phyloP scores from a whole-genome alignment of 208 protist genomes.

The Leishmania lainsoni region DNA sequence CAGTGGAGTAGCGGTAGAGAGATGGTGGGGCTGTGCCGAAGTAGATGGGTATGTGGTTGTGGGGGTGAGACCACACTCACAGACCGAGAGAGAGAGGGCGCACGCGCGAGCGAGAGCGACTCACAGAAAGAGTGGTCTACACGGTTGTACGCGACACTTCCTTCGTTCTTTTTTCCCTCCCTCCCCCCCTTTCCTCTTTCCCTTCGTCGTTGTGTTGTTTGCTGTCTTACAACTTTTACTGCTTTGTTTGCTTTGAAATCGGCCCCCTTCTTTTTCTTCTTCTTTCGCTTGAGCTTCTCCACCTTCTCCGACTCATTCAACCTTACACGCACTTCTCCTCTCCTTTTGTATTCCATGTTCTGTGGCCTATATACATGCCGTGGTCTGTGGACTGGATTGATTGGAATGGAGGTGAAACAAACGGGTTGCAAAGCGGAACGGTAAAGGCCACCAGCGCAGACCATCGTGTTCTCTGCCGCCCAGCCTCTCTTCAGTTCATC shows the following conservation, averaged over 20 bases:
- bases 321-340: not conserved
- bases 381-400: not conserved
- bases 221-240: not conserved
- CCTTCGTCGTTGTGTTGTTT: not conserved
- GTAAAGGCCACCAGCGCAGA: not conserved
- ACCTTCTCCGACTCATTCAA: not conserved
- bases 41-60: not conserved
- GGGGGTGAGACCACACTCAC: not conserved
- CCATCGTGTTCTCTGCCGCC: not conserved
- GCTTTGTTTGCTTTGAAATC: not conserved
- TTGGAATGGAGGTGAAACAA: not conserved
- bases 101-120: not conserved
- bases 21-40: not conserved
- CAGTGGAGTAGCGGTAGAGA: not conserved
- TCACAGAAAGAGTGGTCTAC: not conserved
- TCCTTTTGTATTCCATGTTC: not conserved
- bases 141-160: not conserved
- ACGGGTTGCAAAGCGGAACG: not conserved
- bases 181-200: not conserved
- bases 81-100: not conserved
- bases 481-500: not conserved
- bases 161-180: not conserved
- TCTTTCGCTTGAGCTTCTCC: slow-evolving; percentile 7
- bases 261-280: slow-evolving; percentile 12
- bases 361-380: not conserved